Evolutionary conservation across 2,329 filamentous ascomycete genomes (phyloP).

Genomic region (Fusarium hainanense): DNA sequence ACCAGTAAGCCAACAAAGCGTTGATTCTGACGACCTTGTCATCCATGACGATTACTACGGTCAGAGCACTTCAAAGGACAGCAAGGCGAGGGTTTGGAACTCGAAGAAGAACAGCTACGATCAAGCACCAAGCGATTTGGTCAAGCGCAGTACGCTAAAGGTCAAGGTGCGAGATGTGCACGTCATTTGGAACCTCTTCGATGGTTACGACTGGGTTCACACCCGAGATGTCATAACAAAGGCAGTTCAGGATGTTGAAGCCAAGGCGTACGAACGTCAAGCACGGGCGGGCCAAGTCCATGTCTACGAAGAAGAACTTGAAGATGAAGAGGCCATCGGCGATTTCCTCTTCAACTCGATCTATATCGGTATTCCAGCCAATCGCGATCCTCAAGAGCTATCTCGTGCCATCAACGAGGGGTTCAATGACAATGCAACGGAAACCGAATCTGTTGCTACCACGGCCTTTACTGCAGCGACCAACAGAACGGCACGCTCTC

Average conservation of each 20-base stretch:
- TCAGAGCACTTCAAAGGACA: conserved; percentile 67
- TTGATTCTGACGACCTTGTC: conserved; percentile 71
- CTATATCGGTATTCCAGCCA: conserved; percentile 91
- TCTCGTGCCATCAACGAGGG: conserved; percentile 87
- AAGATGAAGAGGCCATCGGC: conserved; percentile 87
- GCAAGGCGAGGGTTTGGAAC: conserved; percentile 82
- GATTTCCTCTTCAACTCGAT: conserved; percentile 99
- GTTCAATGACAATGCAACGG: conserved; percentile 85
- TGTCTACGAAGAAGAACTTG: conserved; percentile 74
- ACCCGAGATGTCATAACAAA: conserved; percentile 89
- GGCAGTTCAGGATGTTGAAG: conserved; percentile 88
- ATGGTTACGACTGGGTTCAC: conserved; percentile 95
- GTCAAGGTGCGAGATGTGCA: conserved; percentile 87
- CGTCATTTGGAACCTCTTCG: conserved; percentile 96
- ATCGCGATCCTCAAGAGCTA: conserved; percentile 85
- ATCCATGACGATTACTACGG: conserved; percentile 85
- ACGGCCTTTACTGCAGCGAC: conserved; percentile 73
- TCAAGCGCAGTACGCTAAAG: conserved; percentile 76
- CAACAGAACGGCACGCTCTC: conserved; percentile 58
- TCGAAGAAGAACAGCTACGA: conserved; percentile 81
- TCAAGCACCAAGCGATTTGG: conserved; percentile 68
- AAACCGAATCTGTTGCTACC: conserved; percentile 89
- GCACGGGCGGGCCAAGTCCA: conserved; percentile 67
- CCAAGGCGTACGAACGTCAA: conserved; percentile 80
- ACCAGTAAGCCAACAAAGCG: conserved; percentile 53